These are phyloP conservation scores for Bromus sterilis DNA, from an alignment of 176 grass and related monocot species.

Conservation along the genomic window DNA sequence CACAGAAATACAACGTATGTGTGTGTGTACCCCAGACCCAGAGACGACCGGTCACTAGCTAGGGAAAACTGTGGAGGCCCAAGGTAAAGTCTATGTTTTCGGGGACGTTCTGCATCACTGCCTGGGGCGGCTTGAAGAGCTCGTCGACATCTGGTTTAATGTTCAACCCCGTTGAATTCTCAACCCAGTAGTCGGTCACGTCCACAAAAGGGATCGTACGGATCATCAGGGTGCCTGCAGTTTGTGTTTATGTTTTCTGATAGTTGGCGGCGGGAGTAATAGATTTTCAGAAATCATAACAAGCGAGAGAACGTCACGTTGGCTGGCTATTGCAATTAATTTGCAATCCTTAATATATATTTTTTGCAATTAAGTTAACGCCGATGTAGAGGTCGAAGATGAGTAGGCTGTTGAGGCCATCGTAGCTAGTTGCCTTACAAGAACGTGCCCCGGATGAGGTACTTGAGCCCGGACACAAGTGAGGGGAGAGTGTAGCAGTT, in stretches of 20 bases:
- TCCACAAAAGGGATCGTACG: not conserved
- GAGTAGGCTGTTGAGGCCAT: not conserved
- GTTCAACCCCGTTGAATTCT: conserved; percentile 17
- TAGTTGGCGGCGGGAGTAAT: too few species aligned
- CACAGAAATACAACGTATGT: conserved; percentile 13
- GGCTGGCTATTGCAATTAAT: too few species aligned
- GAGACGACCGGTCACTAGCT: too few species aligned
- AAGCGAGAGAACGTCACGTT: too few species aligned
- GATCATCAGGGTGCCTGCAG: conserved; percentile 51
- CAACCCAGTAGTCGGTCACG: not conserved
- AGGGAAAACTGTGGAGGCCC: too few species aligned
- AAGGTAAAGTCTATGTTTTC: conserved; percentile 17
- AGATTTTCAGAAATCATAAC: too few species aligned
- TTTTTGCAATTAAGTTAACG: conserved; percentile 10
- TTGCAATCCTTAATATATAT: too few species aligned
- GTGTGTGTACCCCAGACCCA: not conserved
- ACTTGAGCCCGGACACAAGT: too few species aligned
- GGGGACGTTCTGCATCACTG: conserved; percentile 52
- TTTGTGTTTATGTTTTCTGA: too few species aligned
- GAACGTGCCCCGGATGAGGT: too few species aligned
- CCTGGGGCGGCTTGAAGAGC: conserved; percentile 22
- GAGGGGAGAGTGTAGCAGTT: too few species aligned
- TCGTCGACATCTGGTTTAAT: fast-evolving
- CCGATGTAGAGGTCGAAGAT: conserved; percentile 48
- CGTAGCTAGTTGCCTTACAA: too few species aligned